Percentiles rank a stretch among this genome's conserved stretches.
Evolutionary conservation across 352 stramenopile species (phyloP).

Genomic region (Aphanomyces astaci): DNA sequence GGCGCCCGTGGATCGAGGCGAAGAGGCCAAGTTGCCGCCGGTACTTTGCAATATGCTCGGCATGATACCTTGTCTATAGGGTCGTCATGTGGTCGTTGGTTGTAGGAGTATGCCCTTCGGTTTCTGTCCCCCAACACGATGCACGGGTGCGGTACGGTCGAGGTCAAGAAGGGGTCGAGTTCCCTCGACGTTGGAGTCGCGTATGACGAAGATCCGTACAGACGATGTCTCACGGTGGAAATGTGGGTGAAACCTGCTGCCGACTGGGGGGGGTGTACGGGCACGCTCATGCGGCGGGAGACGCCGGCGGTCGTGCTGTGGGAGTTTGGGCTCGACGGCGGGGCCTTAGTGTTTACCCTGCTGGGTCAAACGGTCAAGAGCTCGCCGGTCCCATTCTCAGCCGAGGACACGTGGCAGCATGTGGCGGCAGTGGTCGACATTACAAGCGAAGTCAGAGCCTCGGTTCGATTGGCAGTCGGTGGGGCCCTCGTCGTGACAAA

Average conservation of each 20-base stretch:
- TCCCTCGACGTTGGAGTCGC: conserved; percentile 59
- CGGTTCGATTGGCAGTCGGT: conserved; percentile 6
- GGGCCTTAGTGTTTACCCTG: background rate
- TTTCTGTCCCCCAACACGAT: conserved; percentile 31
- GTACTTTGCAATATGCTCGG: too few relatives aligned
- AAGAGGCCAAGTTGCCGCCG: conserved; percentile 51
- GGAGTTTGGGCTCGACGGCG: background rate
- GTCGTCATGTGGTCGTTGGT: background rate
- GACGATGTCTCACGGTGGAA: conserved; percentile 68
- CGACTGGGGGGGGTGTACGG: background rate
- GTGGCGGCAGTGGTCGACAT: conserved; percentile 13
- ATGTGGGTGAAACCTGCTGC: conserved; percentile 35
- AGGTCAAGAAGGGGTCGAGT: conserved; percentile 35
- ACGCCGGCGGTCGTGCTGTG: background rate
- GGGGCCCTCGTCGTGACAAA: conserved; percentile 7
- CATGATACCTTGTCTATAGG: too few relatives aligned
- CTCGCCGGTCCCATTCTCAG: background rate
- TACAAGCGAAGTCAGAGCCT: conserved; percentile 2
- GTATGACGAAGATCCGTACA: conserved; percentile 77
- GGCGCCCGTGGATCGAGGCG: conserved; percentile 62
- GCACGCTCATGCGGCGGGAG: background rate
- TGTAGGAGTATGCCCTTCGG: conserved; percentile 51
- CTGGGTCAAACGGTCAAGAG: background rate
- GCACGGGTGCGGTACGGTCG: conserved; percentile 35
- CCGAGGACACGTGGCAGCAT: conserved; percentile 15